phyloP scores from a whole-genome alignment of 108 stramenopile species.

The Nitzschia sp. region DNA sequence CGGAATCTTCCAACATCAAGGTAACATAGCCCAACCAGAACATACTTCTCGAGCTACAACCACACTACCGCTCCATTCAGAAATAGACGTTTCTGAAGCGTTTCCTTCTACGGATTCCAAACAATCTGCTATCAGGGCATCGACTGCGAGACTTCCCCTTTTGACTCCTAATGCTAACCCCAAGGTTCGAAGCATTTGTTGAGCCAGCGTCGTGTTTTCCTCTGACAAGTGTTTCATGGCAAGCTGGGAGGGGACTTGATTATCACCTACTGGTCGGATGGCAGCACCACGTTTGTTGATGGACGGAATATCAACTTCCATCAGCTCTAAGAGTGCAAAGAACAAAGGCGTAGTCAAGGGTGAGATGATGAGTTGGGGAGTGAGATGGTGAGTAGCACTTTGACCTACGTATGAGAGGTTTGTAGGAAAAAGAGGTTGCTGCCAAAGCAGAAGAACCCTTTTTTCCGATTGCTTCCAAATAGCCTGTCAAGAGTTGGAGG shows the following conservation, averaged over 20 bases:
- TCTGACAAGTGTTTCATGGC: neutral
- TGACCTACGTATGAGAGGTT: slow-evolving; percentile 28
- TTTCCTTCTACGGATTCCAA: slow-evolving; percentile 14
- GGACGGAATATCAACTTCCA: slow-evolving; percentile 22
- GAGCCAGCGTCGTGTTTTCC: slow-evolving; percentile 15
- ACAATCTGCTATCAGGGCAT: slow-evolving; percentile 24
- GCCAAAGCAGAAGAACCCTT: slow-evolving; percentile 3
- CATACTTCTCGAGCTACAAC: slow-evolving; percentile 25
- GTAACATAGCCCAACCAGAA: neutral
- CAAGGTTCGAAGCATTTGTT: slow-evolving; percentile 11
- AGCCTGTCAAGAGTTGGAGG: slow-evolving; percentile 15
- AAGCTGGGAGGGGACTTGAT: neutral
- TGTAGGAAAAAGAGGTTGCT: slow-evolving; percentile 3
- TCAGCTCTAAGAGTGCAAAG: slow-evolving; percentile 1
- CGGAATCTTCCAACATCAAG: no score
- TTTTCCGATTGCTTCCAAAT: neutral
- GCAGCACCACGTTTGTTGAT: neutral
- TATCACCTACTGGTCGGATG: neutral
- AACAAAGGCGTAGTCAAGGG: neutral
- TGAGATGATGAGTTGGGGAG: neutral
- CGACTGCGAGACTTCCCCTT: slow-evolving; percentile 19
- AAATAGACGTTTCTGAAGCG: neutral
- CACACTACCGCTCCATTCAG: slow-evolving; percentile 30
- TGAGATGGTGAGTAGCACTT: neutral
- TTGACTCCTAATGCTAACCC: slow-evolving; percentile 24